phyloP scores from a whole-genome alignment of 2,329 filamentous ascomycete species.

The Cadophora sp. region DNA sequence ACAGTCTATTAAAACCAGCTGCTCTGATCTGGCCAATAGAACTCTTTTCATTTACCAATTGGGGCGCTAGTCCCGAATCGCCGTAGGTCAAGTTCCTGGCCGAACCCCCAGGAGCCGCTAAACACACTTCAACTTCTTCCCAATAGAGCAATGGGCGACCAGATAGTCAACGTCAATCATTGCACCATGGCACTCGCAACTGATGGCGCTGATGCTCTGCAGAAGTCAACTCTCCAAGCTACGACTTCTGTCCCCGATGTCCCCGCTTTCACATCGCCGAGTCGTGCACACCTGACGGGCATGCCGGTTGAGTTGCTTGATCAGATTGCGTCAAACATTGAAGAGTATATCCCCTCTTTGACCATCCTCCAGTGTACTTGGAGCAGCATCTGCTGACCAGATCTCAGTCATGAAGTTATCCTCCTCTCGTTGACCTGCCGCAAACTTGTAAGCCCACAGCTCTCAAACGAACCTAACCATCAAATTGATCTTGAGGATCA shows the following conservation, averaged over 20 bases:
- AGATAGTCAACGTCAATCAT: no score
- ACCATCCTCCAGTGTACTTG: neutral
- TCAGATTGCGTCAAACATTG: neutral
- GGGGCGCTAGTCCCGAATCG: no score
- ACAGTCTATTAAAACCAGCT: no score
- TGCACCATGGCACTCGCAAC: no score
- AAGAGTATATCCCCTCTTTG: neutral
- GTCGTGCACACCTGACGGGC: neutral
- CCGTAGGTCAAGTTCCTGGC: no score
- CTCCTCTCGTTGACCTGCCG: conserved; percentile 1
- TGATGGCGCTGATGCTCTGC: no score
- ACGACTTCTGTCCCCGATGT: neutral
- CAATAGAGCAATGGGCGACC: no score
- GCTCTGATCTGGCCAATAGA: no score
- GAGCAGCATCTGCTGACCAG: neutral
- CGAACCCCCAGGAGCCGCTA: no score
- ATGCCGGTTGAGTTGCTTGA: neutral
- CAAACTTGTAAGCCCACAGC: neutral
- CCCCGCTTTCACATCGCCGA: neutral
- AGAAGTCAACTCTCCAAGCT: neutral
- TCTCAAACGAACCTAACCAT: neutral
- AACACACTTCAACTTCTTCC: no score
- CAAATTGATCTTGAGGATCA: neutral
- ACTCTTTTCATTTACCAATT: no score
- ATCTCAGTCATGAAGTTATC: neutral